Evolutionary conservation across 83 land plant species (phyloP).

Genomic region (Picea abies): DNA sequence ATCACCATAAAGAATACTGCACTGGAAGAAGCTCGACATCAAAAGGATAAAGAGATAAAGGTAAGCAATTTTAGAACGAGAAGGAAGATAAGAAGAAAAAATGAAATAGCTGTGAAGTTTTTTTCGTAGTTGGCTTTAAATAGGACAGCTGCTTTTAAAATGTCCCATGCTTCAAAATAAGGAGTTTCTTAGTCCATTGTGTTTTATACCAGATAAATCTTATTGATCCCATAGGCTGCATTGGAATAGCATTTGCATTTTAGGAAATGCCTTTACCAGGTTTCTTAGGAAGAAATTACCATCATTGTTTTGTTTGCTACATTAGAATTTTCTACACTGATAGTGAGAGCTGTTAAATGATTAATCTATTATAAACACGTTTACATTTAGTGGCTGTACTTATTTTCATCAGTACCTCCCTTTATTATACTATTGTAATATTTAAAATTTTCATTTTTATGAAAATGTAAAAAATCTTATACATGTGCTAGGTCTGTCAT

Average conservation of each 20-base stretch:
- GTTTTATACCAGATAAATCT: not conserved
- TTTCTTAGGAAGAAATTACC: not conserved
- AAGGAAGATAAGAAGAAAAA: not conserved
- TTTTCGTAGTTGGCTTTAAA: not conserved
- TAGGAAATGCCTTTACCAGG: not conserved
- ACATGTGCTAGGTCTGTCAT: not conserved
- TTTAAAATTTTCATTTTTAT: not conserved
- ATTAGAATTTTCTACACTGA: not conserved
- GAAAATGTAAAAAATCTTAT: not conserved
- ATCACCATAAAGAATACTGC: constrained; percentile 8
- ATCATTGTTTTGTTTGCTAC: not conserved
- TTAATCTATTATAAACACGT: not conserved
- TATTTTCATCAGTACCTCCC: not conserved
- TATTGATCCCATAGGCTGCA: not conserved
- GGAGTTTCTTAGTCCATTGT: not conserved
- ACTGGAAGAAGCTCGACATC: constrained; percentile 3
- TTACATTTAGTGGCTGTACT: not conserved
- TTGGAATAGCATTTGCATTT: not conserved
- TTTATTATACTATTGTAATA: not conserved
- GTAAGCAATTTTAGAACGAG: not conserved
- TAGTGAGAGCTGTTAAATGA: not conserved
- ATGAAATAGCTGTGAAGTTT: not conserved
- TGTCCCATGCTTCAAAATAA: not conserved
- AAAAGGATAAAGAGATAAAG: not conserved
- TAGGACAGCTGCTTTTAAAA: not conserved